A percentile compares a stretch with the other conserved stretches of the same genome.
Evolutionary conservation across 345 rosid genomes (phyloP).

Genomic region (Gossypium ekmanianum): DNA sequence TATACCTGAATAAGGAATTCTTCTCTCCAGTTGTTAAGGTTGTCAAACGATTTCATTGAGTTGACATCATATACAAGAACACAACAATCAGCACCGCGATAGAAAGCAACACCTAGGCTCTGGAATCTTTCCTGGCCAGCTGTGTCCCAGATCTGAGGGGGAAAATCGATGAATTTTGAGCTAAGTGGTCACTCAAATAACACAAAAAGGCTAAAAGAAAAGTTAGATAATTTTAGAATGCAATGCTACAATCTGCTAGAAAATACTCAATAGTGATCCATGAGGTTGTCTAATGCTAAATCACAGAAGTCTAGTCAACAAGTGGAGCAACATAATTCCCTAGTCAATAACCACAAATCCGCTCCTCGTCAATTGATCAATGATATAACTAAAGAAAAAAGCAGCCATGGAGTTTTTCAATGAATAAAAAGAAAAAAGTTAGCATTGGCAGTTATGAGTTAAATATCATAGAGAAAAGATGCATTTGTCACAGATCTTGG

Average conservation of each 20-base stretch:
- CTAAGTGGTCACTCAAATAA: neutral
- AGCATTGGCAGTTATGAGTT: neutral
- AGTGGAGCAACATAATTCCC: neutral
- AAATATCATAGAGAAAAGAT: neutral
- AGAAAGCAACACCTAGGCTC: slow-evolving; percentile 78
- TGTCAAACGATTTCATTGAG: slow-evolving; percentile 49
- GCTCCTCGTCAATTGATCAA: neutral
- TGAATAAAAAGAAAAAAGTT: neutral
- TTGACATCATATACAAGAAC: slow-evolving; percentile 78
- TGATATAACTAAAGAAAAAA: neutral
- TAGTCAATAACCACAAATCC: neutral
- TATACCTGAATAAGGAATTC: slow-evolving; percentile 75
- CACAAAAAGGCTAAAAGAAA: neutral
- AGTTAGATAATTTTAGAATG: neutral
- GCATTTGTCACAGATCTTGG: neutral
- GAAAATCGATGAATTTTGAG: neutral
- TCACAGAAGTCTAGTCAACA: neutral
- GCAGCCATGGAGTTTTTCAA: neutral
- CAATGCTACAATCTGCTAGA: neutral
- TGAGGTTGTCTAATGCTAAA: neutral
- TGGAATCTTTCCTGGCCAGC: slow-evolving; percentile 98
- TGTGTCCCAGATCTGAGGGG: slow-evolving; percentile 78
- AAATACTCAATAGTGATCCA: neutral
- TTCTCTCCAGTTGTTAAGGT: slow-evolving; percentile 58
- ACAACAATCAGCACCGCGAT: slow-evolving; percentile 91